phyloP scores from a whole-genome alignment of 768 basidiomycete species.

The Leccinum disarticulatum region DNA sequence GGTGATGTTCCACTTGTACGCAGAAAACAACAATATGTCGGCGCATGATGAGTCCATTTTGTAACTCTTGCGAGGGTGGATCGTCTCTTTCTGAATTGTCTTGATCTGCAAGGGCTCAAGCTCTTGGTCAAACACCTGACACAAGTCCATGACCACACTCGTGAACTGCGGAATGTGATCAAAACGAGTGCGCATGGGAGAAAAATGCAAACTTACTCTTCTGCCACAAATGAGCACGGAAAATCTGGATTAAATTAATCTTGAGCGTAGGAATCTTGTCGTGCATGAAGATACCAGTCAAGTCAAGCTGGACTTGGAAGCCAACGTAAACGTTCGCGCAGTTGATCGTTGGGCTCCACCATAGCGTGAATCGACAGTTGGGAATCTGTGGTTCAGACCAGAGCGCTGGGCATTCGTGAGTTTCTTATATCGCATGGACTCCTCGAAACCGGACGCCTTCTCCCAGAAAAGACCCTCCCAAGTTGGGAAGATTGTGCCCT shows the following conservation, averaged over 20 bases:
- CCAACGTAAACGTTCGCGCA: slow-evolving; percentile 99
- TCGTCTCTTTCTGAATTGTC: slow-evolving; percentile 99
- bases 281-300: slow-evolving; percentile 98
- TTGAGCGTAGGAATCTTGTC: slow-evolving; percentile 98
- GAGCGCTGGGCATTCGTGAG: slow-evolving; percentile 98
- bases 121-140: slow-evolving; percentile 99
- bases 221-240: slow-evolving; percentile 99
- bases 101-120: slow-evolving; percentile 97
- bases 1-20: slow-evolving; percentile 98
- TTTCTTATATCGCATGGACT: slow-evolving; percentile 94
- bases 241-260: slow-evolving; percentile 99
- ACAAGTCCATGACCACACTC: slow-evolving; percentile 93
- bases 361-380: slow-evolving; percentile 97
- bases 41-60: slow-evolving; percentile 99
- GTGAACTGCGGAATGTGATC: slow-evolving; percentile 54
- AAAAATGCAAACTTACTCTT: slow-evolving; percentile 70
- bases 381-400: slow-evolving; percentile 97
- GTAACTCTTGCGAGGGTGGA: slow-evolving; percentile 99
- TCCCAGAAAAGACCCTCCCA: slow-evolving; percentile 99
- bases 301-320: slow-evolving; percentile 99
- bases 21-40: slow-evolving; percentile 95
- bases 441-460: slow-evolving; percentile 96
- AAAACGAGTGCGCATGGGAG: slow-evolving; percentile 8
- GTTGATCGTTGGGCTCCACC: slow-evolving; percentile 99
- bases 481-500: slow-evolving; percentile 96